Conservation (phyloP, 1,284 basidiomycete species). For the Irpex sp. region DNA sequence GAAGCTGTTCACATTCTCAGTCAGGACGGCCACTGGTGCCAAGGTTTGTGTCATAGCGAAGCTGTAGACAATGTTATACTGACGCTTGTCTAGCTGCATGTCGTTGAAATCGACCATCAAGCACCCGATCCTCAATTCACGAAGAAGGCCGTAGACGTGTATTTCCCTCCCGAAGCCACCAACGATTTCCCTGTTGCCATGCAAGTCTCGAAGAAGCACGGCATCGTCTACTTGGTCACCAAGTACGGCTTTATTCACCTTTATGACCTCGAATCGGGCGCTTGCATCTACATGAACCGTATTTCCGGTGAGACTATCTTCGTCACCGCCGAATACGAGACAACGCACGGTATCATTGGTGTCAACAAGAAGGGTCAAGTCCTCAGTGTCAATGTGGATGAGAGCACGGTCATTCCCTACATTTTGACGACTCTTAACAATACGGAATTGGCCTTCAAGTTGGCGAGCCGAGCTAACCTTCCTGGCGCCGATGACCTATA, state of each 20-base stretch:
- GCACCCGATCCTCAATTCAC: conserved; percentile 95
- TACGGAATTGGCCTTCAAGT: conserved; percentile 97
- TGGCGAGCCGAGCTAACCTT: conserved; percentile 96
- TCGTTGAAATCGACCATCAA: conserved; percentile 98
- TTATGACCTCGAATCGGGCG: conserved; percentile 98
- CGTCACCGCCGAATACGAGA: conserved; percentile 96
- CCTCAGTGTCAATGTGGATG: conserved; percentile 96
- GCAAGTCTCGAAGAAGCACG: conserved; percentile 98
- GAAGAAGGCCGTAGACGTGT: conserved; percentile 99
- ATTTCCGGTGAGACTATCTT: conserved; percentile 99
- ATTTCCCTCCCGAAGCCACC: conserved; percentile 98
- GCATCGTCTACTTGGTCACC: conserved; percentile 97
- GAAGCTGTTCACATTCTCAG: conserved; percentile 97
- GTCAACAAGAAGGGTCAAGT: conserved; percentile 99
- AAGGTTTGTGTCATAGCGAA: conserved; percentile 71
- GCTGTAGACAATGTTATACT: conserved; percentile 16
- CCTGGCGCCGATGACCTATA: conserved; percentile 99
- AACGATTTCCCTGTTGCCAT: conserved; percentile 99
- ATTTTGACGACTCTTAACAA: conserved; percentile 96
- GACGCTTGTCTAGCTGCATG: conserved; percentile 79
- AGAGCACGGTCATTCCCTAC: conserved; percentile 96
- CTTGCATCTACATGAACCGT: conserved; percentile 99
- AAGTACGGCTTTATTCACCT: conserved; percentile 99
- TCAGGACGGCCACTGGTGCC: conserved; percentile 94
- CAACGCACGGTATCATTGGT: conserved; percentile 95